A percentile compares a stretch with the other conserved stretches of the same genome.
Evolutionary conservation across 2,329 filamentous ascomycete genomes (phyloP).

Genomic region (Coniochaeta hoffmannii): DNA sequence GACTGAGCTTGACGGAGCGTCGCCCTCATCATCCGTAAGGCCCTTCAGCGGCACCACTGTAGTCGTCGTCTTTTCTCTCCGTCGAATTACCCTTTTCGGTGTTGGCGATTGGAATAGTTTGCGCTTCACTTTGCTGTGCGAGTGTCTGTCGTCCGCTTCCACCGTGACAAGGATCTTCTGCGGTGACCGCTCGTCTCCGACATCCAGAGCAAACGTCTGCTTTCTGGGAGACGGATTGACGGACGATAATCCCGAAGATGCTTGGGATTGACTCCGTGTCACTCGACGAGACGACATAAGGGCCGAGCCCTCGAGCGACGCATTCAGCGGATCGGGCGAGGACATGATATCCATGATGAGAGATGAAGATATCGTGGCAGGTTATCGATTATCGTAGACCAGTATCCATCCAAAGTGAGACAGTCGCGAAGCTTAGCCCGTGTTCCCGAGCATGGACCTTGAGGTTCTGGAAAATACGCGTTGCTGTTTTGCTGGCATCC

Average conservation of each 20-base stretch:
- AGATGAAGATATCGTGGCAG: neutral
- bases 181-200: slow-evolving; percentile 40
- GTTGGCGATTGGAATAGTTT: slow-evolving; percentile 36
- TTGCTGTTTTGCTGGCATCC: slow-evolving; percentile 1
- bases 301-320: slow-evolving; percentile 23
- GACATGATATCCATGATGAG: slow-evolving; percentile 33
- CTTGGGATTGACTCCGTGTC: slow-evolving; percentile 33
- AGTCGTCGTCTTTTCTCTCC: slow-evolving; percentile 33
- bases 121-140: slow-evolving; percentile 19
- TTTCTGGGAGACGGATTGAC: slow-evolving; percentile 41
- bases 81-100: slow-evolving; percentile 27
- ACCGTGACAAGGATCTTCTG: slow-evolving; percentile 49
- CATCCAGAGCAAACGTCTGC: slow-evolving; percentile 49
- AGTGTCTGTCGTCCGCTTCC: slow-evolving; percentile 33
- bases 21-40: slow-evolving; percentile 32
- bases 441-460: neutral
- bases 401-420: neutral
- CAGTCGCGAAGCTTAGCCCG: neutral
- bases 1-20: slow-evolving; percentile 13
- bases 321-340: slow-evolving; percentile 44
- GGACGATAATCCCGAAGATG: slow-evolving; percentile 14
- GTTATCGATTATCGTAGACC: neutral
- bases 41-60: slow-evolving; percentile 42
- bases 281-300: slow-evolving; percentile 31
- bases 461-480: neutral